A percentile compares a stretch with the other conserved stretches of the same genome.
Evolutionary conservation across 2,329 filamentous ascomycete genomes (phyloP).

Genomic region (Clonostachys rhizophaga): DNA sequence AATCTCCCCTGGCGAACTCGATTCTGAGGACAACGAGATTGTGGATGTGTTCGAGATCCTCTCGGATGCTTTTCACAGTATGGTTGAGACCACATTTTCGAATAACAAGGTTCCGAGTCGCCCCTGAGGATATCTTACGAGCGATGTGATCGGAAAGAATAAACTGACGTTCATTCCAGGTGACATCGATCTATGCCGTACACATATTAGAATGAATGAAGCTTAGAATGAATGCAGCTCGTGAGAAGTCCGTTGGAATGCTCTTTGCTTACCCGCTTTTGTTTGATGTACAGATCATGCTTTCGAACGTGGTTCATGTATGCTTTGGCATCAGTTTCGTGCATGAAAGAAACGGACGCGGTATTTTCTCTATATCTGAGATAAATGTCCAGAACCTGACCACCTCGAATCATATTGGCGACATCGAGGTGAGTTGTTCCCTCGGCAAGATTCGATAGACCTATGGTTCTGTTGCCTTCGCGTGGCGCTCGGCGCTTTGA

Average conservation of each 20-base stretch:
- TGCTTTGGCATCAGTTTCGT: slow-evolving; percentile 53
- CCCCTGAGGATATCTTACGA: slow-evolving; percentile 59
- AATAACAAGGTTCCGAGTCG: slow-evolving; percentile 71
- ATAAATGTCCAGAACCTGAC: slow-evolving; percentile 64
- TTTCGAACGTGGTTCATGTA: slow-evolving; percentile 63
- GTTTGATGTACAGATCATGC: slow-evolving; percentile 64
- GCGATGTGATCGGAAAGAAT: slow-evolving; percentile 57
- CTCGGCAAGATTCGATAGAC: slow-evolving; percentile 58
- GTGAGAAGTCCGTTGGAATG: background rate
- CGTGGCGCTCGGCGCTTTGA: slow-evolving; percentile 29
- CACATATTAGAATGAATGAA: background rate
- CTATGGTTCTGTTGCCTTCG: slow-evolving; percentile 50
- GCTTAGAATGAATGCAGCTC: background rate
- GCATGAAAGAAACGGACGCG: slow-evolving; percentile 67
- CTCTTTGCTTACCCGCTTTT: slow-evolving; percentile 53
- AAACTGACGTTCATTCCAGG: slow-evolving; percentile 70
- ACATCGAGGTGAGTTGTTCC: slow-evolving; percentile 63
- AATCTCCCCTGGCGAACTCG: slow-evolving; percentile 51
- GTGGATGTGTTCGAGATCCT: slow-evolving; percentile 79
- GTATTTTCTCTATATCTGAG: slow-evolving; percentile 53
- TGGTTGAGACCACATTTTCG: slow-evolving; percentile 51
- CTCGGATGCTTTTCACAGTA: slow-evolving; percentile 60
- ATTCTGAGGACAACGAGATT: slow-evolving; percentile 69
- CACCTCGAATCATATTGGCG: slow-evolving; percentile 61
- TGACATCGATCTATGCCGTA: slow-evolving; percentile 55